Base-by-base conservation (phyloP, 495 filamentous ascomycete genomes). In the Xylona heveae region DNA sequence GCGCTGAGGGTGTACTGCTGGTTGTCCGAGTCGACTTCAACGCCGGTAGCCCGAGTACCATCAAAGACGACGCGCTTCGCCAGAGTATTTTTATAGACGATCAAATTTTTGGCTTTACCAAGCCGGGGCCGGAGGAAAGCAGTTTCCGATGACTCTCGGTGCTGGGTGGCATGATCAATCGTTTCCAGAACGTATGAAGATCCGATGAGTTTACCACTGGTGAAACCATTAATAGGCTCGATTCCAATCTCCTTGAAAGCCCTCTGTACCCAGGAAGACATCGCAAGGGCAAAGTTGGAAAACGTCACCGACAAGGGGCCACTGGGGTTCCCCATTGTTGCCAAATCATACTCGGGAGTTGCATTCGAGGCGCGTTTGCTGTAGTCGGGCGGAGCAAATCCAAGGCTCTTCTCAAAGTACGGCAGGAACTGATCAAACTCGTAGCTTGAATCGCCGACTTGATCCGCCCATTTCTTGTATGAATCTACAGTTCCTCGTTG, bases 41-140 rank as follows among this genome's bases (percentile, higher is more conserved):
- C 60, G 5, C 61, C 65, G 0, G 46, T 58, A 17, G 66, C 66
- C 21, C 56, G 66, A 17, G 44, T 40, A 9, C 28, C 46, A 34
- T 61, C 34, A 39, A 66, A 62, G 1, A 66, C 14, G 27, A 68
- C 58, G 25, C 37, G 42, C 36, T 51, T 55, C 0, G 52, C 62
- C 15, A 56, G 34, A 1, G 58, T 54, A 1, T 42, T 32, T 18
- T 41, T 36, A 31, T 58, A 62, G 23, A 66, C 37, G 2, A 38
- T 43, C 3, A 50, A 47, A 1, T 35, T 38, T 6, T 38, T 37
- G 17, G 30, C 31, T 8, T 31, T 40, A 12, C 38, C 29, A 3
- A 54, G 33, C 4, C 48, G 49, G 2, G 22, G 20, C 30, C 48
- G 48, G 18, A 63, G 38, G 25, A 51, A 63, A 20, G 49, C 50